Conservation (phyloP, 1,284 basidiomycete species). For the Ustilago hordei region DNA sequence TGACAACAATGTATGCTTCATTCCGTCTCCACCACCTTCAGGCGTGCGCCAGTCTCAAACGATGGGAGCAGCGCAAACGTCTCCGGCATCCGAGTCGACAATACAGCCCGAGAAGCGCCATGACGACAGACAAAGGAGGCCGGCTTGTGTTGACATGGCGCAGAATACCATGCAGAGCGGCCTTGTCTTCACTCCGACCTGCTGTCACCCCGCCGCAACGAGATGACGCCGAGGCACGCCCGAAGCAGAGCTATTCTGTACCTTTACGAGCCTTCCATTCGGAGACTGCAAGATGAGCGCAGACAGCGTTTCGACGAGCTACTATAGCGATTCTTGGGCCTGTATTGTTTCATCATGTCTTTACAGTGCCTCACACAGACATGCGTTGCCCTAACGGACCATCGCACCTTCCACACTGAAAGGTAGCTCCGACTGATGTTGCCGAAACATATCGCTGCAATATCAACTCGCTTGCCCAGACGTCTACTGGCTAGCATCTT, state of each 20-base stretch:
- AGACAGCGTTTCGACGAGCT: not conserved
- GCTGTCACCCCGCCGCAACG: conserved; percentile 1
- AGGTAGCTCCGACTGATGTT: not conserved
- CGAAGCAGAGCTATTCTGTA: not conserved
- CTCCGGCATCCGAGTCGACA: not conserved
- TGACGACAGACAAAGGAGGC: not conserved
- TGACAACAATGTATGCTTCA: not conserved
- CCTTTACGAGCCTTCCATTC: not conserved
- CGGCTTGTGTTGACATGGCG: not conserved
- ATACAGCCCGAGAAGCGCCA: not conserved
- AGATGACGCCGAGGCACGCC: not conserved
- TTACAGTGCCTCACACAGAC: not conserved
- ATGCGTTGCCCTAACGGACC: not conserved
- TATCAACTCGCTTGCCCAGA: not conserved
- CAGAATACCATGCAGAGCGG: not conserved
- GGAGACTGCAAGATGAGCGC: not conserved
- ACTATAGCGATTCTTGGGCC: too few relatives aligned
- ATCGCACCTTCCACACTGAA: not conserved
- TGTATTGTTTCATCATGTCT: too few relatives aligned
- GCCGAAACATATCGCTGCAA: not conserved
- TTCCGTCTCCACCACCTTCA: not conserved
- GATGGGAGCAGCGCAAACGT: not conserved
- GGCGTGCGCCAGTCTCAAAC: not conserved
- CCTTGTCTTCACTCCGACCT: not conserved
- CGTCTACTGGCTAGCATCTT: not conserved